Base-by-base conservation (phyloP, 805 yeast species). In the Kazachstania kunashirensis region DNA sequence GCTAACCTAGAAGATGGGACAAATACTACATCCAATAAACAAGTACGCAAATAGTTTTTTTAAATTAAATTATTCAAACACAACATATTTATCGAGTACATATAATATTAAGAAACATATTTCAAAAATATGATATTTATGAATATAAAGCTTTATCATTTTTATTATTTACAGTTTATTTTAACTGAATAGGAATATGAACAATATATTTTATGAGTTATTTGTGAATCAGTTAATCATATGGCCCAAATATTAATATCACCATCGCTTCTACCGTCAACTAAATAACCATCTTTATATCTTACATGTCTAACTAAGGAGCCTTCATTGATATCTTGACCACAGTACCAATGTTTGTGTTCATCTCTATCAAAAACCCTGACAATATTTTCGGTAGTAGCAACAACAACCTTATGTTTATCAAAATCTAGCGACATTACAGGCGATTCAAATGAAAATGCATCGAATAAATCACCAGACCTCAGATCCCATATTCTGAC, bases 401-500 rank as follows among this genome's bases (percentile, higher is more conserved):
- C 69, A 2, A 70, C 62, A 1, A 75, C 78, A 16, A 81, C 70
- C 40, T 73, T 65, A 31, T 71, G 55, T 5, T 66, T 50, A 48
- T 79, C 86, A 52, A 81, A 77, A 44, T 75, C 77, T 31, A 81
- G 50, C 7, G 75, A 62, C 2, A 67, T 53, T 15, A 79, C 70
- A 2, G 79, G 73, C 1, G 68, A 53, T 30, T 75, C 77, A 45
- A 75, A 77, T 1, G 79, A 75, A 55, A 75, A 74, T 1, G 79
- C 74, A 47, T 77, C 79, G 26, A 67, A 55, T 11, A 79, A 66
- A 2, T 72, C 64, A 11, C 88, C 86, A 0, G 74, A 76, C 44
- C 89, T 63, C 29, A 81, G 58, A 53, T 81, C 89, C 89, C 89
- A 81, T 10, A 77, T 66, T 38, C 84, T 65, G 3, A 79, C 66